Conservation (phyloP, 148 eudicot species). For the Rheum nobile region DNA sequence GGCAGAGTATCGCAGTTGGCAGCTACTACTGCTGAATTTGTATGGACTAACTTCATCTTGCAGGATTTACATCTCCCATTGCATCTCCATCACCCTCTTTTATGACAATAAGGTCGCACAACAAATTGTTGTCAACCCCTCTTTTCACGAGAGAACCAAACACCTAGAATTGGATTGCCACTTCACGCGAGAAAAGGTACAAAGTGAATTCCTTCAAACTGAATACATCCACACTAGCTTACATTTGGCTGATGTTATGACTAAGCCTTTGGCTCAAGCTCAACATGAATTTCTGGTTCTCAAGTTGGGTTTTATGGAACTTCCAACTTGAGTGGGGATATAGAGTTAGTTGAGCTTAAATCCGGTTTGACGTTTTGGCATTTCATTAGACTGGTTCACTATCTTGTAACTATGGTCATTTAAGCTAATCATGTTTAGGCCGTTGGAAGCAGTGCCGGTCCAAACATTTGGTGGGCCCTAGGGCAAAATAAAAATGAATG, state of each 20-base stretch:
- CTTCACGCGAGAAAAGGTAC: background rate
- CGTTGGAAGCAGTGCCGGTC: no score
- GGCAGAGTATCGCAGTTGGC: no score
- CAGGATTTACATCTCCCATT: background rate
- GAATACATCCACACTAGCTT: background rate
- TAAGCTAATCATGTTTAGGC: no score
- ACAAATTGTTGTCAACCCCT: background rate
- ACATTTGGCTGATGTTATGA: background rate
- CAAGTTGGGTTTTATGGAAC: background rate
- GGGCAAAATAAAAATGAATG: no score
- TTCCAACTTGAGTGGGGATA: conserved; percentile 3
- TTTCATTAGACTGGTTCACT: no score
- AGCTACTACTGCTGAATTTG: no score
- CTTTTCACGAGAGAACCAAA: conserved; percentile 1
- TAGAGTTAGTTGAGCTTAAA: no score
- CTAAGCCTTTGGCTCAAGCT: background rate
- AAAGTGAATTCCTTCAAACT: background rate
- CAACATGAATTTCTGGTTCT: background rate
- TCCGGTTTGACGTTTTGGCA: no score
- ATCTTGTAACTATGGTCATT: no score
- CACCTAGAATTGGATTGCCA: background rate
- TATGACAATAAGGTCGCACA: background rate
- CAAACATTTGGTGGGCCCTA: no score
- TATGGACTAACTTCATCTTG: no score
- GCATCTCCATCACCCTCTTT: background rate